phyloP scores from a whole-genome alignment of 2,329 filamentous ascomycete species.

The Penicillium sp. region DNA sequence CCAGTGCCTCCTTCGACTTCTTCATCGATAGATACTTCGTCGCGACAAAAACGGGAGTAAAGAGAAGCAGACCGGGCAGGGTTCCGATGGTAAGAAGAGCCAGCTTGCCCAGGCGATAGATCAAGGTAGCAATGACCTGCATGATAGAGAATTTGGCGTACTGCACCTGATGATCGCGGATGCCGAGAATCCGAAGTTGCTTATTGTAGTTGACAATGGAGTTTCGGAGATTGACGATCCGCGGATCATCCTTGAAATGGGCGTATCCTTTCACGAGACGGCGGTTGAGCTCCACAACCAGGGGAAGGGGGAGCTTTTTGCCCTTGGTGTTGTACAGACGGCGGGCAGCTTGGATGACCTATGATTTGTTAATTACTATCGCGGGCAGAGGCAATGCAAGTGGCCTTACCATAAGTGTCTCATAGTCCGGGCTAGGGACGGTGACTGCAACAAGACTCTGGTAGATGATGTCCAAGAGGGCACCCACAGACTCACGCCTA shows the following conservation, averaged over 20 bases:
- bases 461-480: conserved; percentile 80
- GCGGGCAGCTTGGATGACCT: conserved; percentile 86
- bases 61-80: conserved; percentile 79
- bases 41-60: conserved; percentile 80
- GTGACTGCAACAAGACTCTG: conserved; percentile 82
- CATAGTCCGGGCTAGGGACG: conserved; percentile 87
- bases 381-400: conserved; percentile 2
- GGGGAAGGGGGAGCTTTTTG: conserved; percentile 85
- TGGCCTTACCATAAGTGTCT: conserved; percentile 74
- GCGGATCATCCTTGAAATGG: conserved; percentile 83
- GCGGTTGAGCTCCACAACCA: conserved; percentile 90
- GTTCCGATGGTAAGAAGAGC: conserved; percentile 71
- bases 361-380: conserved; percentile 28
- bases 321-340: conserved; percentile 91
- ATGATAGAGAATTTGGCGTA: conserved; percentile 79
- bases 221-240: conserved; percentile 70
- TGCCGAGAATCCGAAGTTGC: conserved; percentile 75
- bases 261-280: conserved; percentile 87
- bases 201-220: conserved; percentile 82
- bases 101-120: conserved; percentile 78
- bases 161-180: conserved; percentile 90
- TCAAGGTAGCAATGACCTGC: conserved; percentile 68
- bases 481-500: conserved; percentile 78
- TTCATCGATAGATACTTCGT: conserved; percentile 76
- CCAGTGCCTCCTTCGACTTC: conserved; percentile 78